phyloP scores from a whole-genome alignment of 495 filamentous ascomycete species.

The Xylaria longipes region DNA sequence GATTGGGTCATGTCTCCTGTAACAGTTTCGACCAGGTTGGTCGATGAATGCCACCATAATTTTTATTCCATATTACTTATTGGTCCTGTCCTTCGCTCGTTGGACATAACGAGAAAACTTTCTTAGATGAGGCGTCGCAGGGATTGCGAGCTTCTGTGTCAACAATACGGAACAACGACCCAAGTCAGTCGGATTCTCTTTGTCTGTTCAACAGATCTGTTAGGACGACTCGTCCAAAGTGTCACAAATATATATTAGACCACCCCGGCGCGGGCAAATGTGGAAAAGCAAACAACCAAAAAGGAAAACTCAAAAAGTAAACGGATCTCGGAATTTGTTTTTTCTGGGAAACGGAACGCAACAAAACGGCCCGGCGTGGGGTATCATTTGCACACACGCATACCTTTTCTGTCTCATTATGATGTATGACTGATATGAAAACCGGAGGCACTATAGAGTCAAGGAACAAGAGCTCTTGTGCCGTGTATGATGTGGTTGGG shows the following conservation, averaged over 20 bases:
- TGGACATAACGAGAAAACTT: neutral
- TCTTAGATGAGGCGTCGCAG: neutral
- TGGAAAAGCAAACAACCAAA: neutral
- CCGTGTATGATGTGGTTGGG: constrained; percentile 11
- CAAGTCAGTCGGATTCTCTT: neutral
- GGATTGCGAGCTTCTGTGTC: neutral
- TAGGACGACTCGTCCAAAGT: neutral
- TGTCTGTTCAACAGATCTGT: neutral
- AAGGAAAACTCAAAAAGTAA: neutral
- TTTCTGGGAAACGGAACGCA: constrained; percentile 5
- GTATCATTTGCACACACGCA: constrained; percentile 2
- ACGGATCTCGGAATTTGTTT: constrained; percentile 4
- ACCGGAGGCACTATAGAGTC: neutral
- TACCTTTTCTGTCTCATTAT: constrained; percentile 16
- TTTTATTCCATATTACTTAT: neutral
- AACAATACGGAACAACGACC: constrained; percentile 4
- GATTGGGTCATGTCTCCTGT: neutral
- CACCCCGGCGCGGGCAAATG: neutral
- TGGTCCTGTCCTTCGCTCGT: neutral
- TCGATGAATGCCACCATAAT: neutral
- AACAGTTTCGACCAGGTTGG: neutral
- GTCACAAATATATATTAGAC: constrained; percentile 16
- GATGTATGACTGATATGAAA: constrained; percentile 24
- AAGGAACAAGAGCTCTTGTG: neutral
- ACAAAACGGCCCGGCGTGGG: neutral